A percentile compares a stretch with the other conserved stretches of the same genome.
Conservation (phyloP, 2,329 filamentous ascomycete genomes). For the Neonectria sp. region DNA sequence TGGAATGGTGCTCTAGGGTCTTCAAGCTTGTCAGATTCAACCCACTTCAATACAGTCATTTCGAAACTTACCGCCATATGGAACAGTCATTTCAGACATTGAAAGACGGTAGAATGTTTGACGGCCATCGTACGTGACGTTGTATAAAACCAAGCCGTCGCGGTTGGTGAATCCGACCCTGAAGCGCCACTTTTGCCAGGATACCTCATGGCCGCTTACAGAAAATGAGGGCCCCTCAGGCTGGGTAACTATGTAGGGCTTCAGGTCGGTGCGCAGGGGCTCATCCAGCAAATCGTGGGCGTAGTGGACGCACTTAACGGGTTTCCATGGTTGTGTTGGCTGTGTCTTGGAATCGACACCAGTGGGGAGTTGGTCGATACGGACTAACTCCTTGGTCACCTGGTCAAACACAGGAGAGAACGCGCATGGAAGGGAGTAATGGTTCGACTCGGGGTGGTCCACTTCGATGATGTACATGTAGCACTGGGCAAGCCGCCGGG, state of each 20-base stretch:
- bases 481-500: constrained; percentile 17
- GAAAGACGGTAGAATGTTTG: constrained; percentile 74
- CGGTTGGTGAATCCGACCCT: constrained; percentile 76
- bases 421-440: constrained; percentile 29
- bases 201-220: constrained; percentile 43
- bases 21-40: constrained; percentile 16
- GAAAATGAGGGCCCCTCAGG: constrained; percentile 20
- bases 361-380: constrained; percentile 19
- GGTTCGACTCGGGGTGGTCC: constrained; percentile 24
- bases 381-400: constrained; percentile 26
- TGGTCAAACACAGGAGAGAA: constrained; percentile 29
- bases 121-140: constrained; percentile 65
- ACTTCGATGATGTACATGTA: constrained; percentile 29
- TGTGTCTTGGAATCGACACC: background rate
- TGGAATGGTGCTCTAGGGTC: constrained; percentile 75
- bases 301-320: constrained; percentile 14
- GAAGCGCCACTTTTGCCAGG: constrained; percentile 68
- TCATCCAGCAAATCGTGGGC: constrained; percentile 17
- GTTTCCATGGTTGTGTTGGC: constrained; percentile 21
- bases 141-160: constrained; percentile 75
- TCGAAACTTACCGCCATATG: constrained; percentile 1
- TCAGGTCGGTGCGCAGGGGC: constrained; percentile 20
- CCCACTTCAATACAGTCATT: no score
- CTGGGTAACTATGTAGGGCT: constrained; percentile 24
- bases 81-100: constrained; percentile 68